Evolutionary conservation across 352 stramenopile species (phyloP).

Genomic region (Phytophthora chlamydospora): DNA sequence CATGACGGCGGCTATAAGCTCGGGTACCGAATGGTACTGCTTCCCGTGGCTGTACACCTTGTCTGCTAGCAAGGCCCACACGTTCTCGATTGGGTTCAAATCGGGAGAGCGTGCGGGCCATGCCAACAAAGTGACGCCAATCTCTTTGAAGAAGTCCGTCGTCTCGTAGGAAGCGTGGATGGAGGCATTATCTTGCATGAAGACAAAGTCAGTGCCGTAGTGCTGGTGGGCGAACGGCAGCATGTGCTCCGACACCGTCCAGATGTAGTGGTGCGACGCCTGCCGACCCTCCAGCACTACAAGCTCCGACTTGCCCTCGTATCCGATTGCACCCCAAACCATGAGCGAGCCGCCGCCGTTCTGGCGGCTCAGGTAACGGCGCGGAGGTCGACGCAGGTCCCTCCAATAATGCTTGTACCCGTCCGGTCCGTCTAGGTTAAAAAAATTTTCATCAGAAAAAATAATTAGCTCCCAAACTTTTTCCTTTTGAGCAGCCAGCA

Average conservation of each 20-base stretch:
- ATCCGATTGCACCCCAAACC: conserved; percentile 22
- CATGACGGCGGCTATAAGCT: conserved; percentile 5
- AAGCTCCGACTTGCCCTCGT: conserved; percentile 13
- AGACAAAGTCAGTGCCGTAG: conserved; percentile 18
- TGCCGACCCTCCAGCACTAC: conserved; percentile 23
- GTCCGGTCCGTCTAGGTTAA: conserved; percentile 31
- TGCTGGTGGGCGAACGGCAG: conserved; percentile 22
- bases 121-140: not conserved
- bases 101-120: conserved; percentile 5
- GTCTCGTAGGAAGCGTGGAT: conserved; percentile 23
- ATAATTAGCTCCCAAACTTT: conserved; percentile 5
- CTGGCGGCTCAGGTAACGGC: conserved; percentile 14
- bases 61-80: not conserved
- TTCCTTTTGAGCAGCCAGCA: conserved; percentile 4
- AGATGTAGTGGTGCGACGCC: conserved; percentile 17
- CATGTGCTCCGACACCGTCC: conserved; percentile 22
- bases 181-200: conserved; percentile 29
- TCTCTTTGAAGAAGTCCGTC: conserved; percentile 7
- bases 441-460: conserved; percentile 29
- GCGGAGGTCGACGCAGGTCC: conserved; percentile 1
- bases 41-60: conserved; percentile 3
- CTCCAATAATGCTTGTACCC: conserved; percentile 9
- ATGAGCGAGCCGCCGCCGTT: conserved; percentile 19
- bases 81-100: not conserved
- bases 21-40: conserved; percentile 5